Evolutionary conservation across 2,329 filamentous ascomycete species (phyloP).

Genomic region (Pseudocercospora eumusae): DNA sequence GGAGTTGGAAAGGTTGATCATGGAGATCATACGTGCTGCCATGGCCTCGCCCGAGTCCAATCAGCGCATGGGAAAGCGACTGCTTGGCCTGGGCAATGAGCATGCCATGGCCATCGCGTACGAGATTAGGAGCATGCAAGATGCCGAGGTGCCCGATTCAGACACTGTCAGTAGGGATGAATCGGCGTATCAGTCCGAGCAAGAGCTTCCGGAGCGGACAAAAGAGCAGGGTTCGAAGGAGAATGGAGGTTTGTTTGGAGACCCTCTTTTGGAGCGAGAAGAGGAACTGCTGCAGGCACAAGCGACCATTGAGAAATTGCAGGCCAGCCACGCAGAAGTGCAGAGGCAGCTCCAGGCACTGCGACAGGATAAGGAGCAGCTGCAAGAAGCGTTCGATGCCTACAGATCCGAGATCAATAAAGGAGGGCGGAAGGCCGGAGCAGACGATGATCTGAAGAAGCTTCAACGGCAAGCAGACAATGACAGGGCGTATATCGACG

Average conservation of each 20-base stretch:
- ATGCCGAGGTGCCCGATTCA: constrained; percentile 32
- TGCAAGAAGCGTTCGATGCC: constrained; percentile 53
- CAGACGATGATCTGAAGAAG: constrained; percentile 48
- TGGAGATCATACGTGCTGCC: constrained; percentile 51
- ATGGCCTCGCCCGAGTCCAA: constrained; percentile 53
- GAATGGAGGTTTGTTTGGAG: constrained; percentile 38
- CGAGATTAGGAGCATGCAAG: constrained; percentile 38
- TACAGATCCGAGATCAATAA: constrained; percentile 49
- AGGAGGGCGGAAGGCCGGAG: constrained; percentile 41
- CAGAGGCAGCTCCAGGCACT: constrained; percentile 47
- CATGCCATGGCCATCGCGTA: constrained; percentile 40
- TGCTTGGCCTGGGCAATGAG: constrained; percentile 38
- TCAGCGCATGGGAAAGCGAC: constrained; percentile 46
- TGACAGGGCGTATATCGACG: constrained; percentile 53
- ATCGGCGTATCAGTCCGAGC: constrained; percentile 36
- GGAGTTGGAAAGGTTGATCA: constrained; percentile 47
- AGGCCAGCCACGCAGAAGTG: constrained; percentile 44
- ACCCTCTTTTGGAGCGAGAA: constrained; percentile 52
- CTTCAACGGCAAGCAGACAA: constrained; percentile 47
- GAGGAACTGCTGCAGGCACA: constrained; percentile 53
- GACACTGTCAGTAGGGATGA: constrained; percentile 37
- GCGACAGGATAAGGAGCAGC: constrained; percentile 45
- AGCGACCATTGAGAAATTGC: constrained; percentile 48
- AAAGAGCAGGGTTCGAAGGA: constrained; percentile 27
- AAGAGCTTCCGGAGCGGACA: constrained; percentile 28